Evolutionary conservation across 257 asterid genomes (phyloP).

Genomic region (Solanum infundibuliforme): DNA sequence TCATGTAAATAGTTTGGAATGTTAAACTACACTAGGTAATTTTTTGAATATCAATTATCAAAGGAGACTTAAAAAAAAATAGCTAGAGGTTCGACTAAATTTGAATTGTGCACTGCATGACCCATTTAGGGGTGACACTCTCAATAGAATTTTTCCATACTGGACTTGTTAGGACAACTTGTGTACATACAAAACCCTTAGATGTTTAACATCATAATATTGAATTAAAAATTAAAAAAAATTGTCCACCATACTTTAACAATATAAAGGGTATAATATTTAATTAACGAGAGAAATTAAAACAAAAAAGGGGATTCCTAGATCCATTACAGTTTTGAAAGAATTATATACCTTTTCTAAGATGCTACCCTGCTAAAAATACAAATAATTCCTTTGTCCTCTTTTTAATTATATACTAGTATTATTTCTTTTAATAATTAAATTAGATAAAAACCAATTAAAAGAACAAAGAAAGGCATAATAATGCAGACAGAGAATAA

Average conservation of each 20-base stretch:
- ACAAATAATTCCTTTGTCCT: background rate
- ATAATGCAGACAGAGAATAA: background rate
- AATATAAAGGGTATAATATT: background rate
- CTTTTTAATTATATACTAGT: background rate
- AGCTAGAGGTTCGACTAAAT: too few species aligned
- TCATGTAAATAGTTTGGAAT: background rate
- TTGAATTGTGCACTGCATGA: too few species aligned
- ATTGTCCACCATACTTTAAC: background rate
- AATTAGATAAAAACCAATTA: background rate
- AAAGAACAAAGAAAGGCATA: background rate
- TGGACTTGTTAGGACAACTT: background rate
- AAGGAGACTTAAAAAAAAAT: background rate
- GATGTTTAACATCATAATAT: background rate
- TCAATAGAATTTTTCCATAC: background rate
- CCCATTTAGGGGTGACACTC: background rate
- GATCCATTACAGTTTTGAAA: background rate
- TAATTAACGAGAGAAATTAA: background rate
- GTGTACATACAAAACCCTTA: background rate
- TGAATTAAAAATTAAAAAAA: too few species aligned
- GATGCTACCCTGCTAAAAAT: background rate
- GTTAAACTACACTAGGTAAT: background rate
- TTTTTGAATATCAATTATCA: too few species aligned
- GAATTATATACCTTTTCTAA: background rate
- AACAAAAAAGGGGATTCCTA: background rate
- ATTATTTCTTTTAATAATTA: background rate